Evolutionary conservation across 495 filamentous ascomycete species (phyloP).

Genomic region (Xylaria palmicola): DNA sequence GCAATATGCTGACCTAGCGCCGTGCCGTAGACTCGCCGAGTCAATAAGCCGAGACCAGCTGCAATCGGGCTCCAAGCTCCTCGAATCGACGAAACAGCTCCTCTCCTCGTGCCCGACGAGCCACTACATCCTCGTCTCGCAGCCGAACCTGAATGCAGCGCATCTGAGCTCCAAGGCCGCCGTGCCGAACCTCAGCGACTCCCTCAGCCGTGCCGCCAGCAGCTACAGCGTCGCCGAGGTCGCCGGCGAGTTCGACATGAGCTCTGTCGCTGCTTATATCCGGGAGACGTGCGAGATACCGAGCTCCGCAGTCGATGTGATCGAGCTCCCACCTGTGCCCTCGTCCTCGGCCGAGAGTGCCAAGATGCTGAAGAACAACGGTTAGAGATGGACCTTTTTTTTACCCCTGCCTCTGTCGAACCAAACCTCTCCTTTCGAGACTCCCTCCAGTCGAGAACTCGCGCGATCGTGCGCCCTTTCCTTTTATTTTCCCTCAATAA

Average conservation of each 20-base stretch:
- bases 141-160: slow-evolving; percentile 70
- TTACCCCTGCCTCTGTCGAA: not conserved
- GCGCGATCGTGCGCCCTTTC: not conserved
- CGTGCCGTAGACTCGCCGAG: slow-evolving; percentile 29
- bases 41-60: slow-evolving; percentile 35
- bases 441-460: not conserved
- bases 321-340: slow-evolving; percentile 49
- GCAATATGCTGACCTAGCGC: slow-evolving; percentile 15
- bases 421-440: not conserved
- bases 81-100: slow-evolving; percentile 39
- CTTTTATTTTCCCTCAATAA: not conserved
- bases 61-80: slow-evolving; percentile 43
- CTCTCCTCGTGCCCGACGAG: slow-evolving; percentile 70
- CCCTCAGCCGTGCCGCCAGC: slow-evolving; percentile 21
- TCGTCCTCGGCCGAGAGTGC: slow-evolving; percentile 42
- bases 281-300: slow-evolving; percentile 26
- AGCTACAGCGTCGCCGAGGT: slow-evolving; percentile 58
- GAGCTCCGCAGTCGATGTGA: slow-evolving; percentile 41
- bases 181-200: slow-evolving; percentile 59
- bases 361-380: slow-evolving; percentile 60
- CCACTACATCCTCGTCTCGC: slow-evolving; percentile 77
- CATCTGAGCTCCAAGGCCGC: slow-evolving; percentile 58
- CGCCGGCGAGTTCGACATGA: slow-evolving; percentile 53
- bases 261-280: slow-evolving; percentile 36
- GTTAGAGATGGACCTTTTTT: slow-evolving; percentile 37